A percentile compares a stretch with the other conserved stretches of the same genome.
These are phyloP conservation scores for Mycena amicta DNA, from an alignment of 768 basidiomycete species.

Conservation along the genomic window DNA sequence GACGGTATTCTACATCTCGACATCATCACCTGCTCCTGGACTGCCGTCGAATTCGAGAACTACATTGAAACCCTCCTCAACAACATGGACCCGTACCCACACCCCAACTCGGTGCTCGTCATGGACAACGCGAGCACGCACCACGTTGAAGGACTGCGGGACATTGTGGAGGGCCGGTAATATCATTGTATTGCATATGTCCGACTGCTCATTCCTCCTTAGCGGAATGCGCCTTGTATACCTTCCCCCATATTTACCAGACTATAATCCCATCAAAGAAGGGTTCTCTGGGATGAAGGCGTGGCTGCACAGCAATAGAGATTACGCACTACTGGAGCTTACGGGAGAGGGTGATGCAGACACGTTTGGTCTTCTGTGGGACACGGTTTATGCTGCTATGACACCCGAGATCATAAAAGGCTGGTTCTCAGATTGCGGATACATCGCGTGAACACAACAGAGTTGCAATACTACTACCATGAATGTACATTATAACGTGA, in stretches of 20 bases:
- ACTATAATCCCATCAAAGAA: conserved; percentile 32
- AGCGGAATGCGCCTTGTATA: conserved; percentile 1
- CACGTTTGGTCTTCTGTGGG: neutral
- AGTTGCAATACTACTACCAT: too few relatives aligned
- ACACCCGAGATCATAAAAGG: neutral
- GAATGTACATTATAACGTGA: neutral
- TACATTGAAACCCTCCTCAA: neutral
- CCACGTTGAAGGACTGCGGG: neutral
- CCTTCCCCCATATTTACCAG: conserved; percentile 29
- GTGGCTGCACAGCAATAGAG: conserved; percentile 9
- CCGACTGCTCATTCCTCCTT: neutral
- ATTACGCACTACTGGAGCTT: neutral
- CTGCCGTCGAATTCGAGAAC: too few relatives aligned
- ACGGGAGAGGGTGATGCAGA: neutral
- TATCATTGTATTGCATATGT: neutral
- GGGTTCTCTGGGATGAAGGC: conserved; percentile 28
- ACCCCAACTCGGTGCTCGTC: too few relatives aligned
- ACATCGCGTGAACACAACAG: neutral
- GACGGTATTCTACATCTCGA: too few relatives aligned
- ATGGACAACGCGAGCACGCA: too few relatives aligned
- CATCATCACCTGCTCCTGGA: too few relatives aligned
- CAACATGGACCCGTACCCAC: too few relatives aligned
- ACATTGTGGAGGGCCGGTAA: neutral
- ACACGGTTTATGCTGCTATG: neutral
- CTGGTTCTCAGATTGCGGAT: neutral